A percentile compares a stretch with the other conserved stretches of the same genome.
Evolutionary conservation across 495 filamentous ascomycete species (phyloP).

Genomic region (Durotheca rogersii): DNA sequence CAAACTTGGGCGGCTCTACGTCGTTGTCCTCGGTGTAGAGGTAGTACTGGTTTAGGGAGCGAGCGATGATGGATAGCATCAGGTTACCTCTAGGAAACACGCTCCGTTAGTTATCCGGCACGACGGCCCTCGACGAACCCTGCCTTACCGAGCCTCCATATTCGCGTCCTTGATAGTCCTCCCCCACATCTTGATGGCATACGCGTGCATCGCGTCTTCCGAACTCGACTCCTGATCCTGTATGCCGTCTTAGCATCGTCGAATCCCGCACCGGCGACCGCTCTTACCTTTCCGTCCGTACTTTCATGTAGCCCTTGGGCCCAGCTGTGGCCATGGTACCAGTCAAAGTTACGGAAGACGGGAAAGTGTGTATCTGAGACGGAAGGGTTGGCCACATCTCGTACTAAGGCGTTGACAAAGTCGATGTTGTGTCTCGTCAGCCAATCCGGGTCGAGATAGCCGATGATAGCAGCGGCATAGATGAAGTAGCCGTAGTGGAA

Average conservation of each 20-base stretch:
- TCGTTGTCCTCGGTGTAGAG: constrained; percentile 67
- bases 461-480: constrained; percentile 83
- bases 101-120: constrained; percentile 1
- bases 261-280: background rate
- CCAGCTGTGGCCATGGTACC: constrained; percentile 95
- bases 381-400: constrained; percentile 77
- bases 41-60: constrained; percentile 77
- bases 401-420: constrained; percentile 77
- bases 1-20: constrained; percentile 75
- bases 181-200: constrained; percentile 95
- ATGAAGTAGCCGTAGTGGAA: constrained; percentile 93
- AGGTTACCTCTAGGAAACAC: constrained; percentile 61
- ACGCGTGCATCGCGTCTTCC: constrained; percentile 86
- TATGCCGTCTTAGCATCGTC: constrained; percentile 7
- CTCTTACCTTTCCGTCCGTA: constrained; percentile 70
- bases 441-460: constrained; percentile 76
- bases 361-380: constrained; percentile 74
- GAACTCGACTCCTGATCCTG: constrained; percentile 83
- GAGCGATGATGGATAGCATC: constrained; percentile 72
- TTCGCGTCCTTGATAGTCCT: constrained; percentile 67
- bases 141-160: constrained; percentile 71
- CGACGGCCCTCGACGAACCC: background rate
- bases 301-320: constrained; percentile 91
- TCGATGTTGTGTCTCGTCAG: constrained; percentile 62
- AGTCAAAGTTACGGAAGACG: constrained; percentile 84